A percentile compares a stretch with the other conserved stretches of the same genome.
phyloP scores from a whole-genome alignment of 2,329 filamentous ascomycete species.

The Colletotrichum endophyticum region DNA sequence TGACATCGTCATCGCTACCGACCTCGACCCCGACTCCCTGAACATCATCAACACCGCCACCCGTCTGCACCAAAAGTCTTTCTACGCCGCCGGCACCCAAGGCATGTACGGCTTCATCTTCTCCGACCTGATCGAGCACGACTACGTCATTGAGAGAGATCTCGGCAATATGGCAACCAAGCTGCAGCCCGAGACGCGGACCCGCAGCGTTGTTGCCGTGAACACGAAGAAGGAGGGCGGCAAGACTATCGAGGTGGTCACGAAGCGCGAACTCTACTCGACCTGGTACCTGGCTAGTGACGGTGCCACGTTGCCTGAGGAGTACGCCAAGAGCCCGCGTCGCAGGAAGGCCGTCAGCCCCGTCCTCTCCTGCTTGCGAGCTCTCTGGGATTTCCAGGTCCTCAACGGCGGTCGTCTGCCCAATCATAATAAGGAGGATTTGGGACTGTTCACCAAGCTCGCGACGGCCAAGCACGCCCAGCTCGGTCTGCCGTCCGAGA shows the following conservation, averaged over 20 bases:
- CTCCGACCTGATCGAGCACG: slow-evolving; percentile 87
- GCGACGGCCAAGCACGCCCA: slow-evolving; percentile 80
- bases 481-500: slow-evolving; percentile 71
- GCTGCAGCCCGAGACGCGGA: slow-evolving; percentile 72
- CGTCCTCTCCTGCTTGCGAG: slow-evolving; percentile 83
- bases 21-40: slow-evolving; percentile 77
- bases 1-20: slow-evolving; percentile 88
- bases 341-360: slow-evolving; percentile 82
- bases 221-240: slow-evolving; percentile 72
- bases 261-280: slow-evolving; percentile 89
- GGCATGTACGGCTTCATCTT: slow-evolving; percentile 97
- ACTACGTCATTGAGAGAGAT: slow-evolving; percentile 86
- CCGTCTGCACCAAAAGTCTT: slow-evolving; percentile 76
- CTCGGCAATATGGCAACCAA: slow-evolving; percentile 75
- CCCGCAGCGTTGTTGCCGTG: slow-evolving; percentile 75
- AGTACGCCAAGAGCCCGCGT: slow-evolving; percentile 68
- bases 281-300: slow-evolving; percentile 85
- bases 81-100: slow-evolving; percentile 87
- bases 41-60: slow-evolving; percentile 86
- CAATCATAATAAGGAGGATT: slow-evolving; percentile 63
- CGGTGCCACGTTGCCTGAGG: slow-evolving; percentile 71
- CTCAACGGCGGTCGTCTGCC: slow-evolving; percentile 59
- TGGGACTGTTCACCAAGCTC: slow-evolving; percentile 77
- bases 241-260: slow-evolving; percentile 83
- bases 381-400: slow-evolving; percentile 86